Conservation (phyloP, 495 filamentous ascomycete species). For the Bacidia rubella region DNA sequence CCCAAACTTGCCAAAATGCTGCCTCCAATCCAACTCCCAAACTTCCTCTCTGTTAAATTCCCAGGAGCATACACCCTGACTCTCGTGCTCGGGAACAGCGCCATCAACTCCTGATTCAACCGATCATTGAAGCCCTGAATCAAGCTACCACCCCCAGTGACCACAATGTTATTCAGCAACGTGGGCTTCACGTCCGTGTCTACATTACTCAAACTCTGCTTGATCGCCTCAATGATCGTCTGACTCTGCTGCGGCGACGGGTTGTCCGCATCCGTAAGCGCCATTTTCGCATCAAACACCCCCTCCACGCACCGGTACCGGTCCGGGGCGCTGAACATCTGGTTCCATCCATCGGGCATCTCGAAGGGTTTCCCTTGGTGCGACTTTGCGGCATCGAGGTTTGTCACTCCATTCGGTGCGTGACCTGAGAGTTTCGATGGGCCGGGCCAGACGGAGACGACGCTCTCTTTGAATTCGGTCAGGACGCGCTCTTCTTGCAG, state of each 20-base stretch:
- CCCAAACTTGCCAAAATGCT: slow-evolving; percentile 93
- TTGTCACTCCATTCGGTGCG: slow-evolving; percentile 42
- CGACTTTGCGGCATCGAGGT: slow-evolving; percentile 52
- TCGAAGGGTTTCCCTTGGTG: slow-evolving; percentile 77
- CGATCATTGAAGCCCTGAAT: slow-evolving; percentile 83
- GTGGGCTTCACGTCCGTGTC: slow-evolving; percentile 81
- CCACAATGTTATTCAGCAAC: slow-evolving; percentile 77
- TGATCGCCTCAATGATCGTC: slow-evolving; percentile 67
- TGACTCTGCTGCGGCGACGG: slow-evolving; percentile 48
- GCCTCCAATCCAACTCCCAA: slow-evolving; percentile 89
- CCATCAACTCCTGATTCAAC: slow-evolving; percentile 65
- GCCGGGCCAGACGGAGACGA: slow-evolving; percentile 86
- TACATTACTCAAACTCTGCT: slow-evolving; percentile 58
- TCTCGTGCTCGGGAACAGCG: slow-evolving; percentile 63
- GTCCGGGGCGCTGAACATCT: slow-evolving; percentile 69
- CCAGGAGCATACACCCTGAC: slow-evolving; percentile 76
- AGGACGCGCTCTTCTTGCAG: slow-evolving; percentile 87
- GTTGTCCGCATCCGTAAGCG: slow-evolving; percentile 34
- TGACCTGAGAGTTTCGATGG: slow-evolving; percentile 51
- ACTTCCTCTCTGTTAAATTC: slow-evolving; percentile 73
- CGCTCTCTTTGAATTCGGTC: slow-evolving; percentile 92
- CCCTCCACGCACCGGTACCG: slow-evolving; percentile 75
- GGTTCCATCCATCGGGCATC: slow-evolving; percentile 90
- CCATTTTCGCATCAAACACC: slow-evolving; percentile 71
- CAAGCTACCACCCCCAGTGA: slow-evolving; percentile 75